phyloP scores from a whole-genome alignment of 805 yeast species.

The Cyberlindnera subsufficiens region DNA sequence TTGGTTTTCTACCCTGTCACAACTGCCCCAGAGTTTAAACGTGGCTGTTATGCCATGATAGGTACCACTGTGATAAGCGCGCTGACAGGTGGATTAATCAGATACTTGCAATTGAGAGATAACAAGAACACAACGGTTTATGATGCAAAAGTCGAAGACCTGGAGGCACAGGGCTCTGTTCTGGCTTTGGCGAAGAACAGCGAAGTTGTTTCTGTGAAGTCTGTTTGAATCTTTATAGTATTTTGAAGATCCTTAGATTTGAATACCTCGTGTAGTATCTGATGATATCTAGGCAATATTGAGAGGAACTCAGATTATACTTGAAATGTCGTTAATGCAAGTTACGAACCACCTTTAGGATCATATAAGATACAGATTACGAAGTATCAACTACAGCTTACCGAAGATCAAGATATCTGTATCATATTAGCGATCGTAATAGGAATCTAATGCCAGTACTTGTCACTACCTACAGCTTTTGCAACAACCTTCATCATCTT shows the following conservation, averaged over 20 bases:
- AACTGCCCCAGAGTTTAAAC: constrained; percentile 43
- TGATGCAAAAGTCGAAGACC: no score
- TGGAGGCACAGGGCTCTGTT: background rate
- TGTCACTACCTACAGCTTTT: constrained; percentile 20
- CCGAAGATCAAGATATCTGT: no score
- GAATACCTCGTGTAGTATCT: no score
- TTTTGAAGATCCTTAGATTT: no score
- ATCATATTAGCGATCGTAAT: no score
- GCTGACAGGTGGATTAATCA: constrained; percentile 33
- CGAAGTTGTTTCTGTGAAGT: background rate
- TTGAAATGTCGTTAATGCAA: no score
- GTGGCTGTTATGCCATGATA: constrained; percentile 53
- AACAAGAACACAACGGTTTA: background rate
- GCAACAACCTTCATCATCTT: constrained; percentile 38
- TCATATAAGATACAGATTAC: no score
- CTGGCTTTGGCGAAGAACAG: background rate
- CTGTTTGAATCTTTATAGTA: background rate
- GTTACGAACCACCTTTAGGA: no score
- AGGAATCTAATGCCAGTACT: constrained; percentile 14
- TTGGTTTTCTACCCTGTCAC: constrained; percentile 46
- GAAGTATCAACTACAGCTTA: no score
- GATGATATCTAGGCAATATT: no score
- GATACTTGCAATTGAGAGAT: constrained; percentile 38
- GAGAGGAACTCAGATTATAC: no score
- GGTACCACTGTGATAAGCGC: constrained; percentile 42